Conservation (phyloP, 164 flowering plant genomes). For the Amborella trichopoda region DNA sequence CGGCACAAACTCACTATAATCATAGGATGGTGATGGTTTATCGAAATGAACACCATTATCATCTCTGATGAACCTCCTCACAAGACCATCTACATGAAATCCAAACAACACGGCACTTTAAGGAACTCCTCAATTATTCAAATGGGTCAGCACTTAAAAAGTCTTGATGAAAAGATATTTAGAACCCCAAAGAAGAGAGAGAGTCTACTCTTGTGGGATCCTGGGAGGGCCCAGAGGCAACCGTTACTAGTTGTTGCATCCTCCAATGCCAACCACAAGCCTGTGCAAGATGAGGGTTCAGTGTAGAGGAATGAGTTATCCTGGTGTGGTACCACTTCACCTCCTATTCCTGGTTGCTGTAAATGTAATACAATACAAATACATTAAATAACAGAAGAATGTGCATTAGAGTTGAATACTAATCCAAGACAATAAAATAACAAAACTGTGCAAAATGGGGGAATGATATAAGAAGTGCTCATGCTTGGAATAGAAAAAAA, state of each 20-base stretch:
- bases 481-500: too few relatives aligned
- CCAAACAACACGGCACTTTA: background rate
- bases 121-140: too few relatives aligned
- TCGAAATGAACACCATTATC: slow-evolving; percentile 82
- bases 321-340: slow-evolving; percentile 96
- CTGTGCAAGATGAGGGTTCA: slow-evolving; percentile 81
- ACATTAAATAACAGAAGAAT: slow-evolving; percentile 2
- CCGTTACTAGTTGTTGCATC: slow-evolving; percentile 81
- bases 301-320: slow-evolving; percentile 90
- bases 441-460: too few relatives aligned
- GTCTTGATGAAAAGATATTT: too few relatives aligned
- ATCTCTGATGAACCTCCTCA: slow-evolving; percentile 81
- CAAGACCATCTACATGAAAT: slow-evolving; percentile 65
- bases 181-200: background rate
- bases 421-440: too few relatives aligned
- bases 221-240: slow-evolving; percentile 96
- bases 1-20: slow-evolving; percentile 72
- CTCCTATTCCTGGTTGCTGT: slow-evolving; percentile 99
- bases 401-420: too few relatives aligned
- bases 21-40: slow-evolving; percentile 68
- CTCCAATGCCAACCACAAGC: slow-evolving; percentile 91
- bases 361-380: slow-evolving; percentile 7
- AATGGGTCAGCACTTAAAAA: too few relatives aligned
- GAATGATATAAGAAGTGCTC: too few relatives aligned
- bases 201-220: slow-evolving; percentile 72